Evolutionary conservation across 768 basidiomycete species (phyloP).

Genomic region (Mrakia blollopis): DNA sequence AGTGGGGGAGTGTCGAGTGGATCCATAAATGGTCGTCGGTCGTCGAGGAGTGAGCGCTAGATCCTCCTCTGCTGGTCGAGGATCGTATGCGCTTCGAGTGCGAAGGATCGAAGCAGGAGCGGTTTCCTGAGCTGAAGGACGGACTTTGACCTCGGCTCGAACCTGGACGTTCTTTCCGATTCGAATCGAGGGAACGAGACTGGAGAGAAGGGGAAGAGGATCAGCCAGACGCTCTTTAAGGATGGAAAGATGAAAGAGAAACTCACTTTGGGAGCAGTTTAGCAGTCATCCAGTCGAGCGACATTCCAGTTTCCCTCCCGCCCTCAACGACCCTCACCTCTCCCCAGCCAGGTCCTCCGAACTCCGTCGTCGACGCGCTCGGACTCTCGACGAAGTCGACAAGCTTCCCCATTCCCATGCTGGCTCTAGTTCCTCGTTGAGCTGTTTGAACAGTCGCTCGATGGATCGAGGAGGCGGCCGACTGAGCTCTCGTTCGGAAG

Average conservation of each 20-base stretch:
- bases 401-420: constrained; percentile 6
- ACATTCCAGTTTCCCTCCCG: neutral
- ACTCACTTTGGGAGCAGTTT: constrained; percentile 5
- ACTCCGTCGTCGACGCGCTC: neutral
- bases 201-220: neutral
- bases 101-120: neutral
- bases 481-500: neutral
- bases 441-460: constrained; percentile 10
- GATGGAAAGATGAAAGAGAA: neutral
- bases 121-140: neutral
- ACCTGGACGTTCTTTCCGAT: constrained; percentile 15
- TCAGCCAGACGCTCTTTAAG: neutral
- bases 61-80: neutral
- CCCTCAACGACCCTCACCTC: neutral
- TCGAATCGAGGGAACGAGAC: constrained; percentile 18
- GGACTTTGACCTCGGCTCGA: constrained; percentile 1
- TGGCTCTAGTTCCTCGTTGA: neutral
- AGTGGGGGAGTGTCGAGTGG: neutral
- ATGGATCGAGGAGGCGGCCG: constrained; percentile 9
- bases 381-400: constrained; percentile 15
- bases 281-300: constrained; percentile 19
- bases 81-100: neutral
- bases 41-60: constrained; percentile 9
- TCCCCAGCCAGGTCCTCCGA: neutral
- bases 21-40: neutral